Evolutionary conservation across 1,139 yeast genomes (phyloP).

Genomic region (Nakaseomyces sp.): DNA sequence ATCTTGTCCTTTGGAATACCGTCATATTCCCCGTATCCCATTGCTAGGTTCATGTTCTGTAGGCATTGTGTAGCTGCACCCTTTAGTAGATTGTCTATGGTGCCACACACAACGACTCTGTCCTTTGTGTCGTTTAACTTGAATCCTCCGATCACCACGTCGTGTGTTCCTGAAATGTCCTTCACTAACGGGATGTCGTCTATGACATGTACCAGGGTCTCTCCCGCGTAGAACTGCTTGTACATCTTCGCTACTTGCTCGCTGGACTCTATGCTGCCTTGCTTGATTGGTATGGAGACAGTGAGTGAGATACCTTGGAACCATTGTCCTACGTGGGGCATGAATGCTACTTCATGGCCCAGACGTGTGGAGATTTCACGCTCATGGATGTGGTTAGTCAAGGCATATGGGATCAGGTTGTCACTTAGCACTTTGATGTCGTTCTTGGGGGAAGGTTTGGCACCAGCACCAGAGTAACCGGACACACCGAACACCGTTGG

Average conservation of each 20-base stretch:
- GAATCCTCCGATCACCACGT: conserved; percentile 90
- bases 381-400: conserved; percentile 96
- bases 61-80: conserved; percentile 99
- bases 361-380: conserved; percentile 77
- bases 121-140: conserved; percentile 83
- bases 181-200: conserved; percentile 60
- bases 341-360: conserved; percentile 73
- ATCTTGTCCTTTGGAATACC: conserved; percentile 63
- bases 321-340: conserved; percentile 98
- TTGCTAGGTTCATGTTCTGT: conserved; percentile 84
- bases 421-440: conserved; percentile 64
- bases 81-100: conserved; percentile 88
- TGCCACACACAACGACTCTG: conserved; percentile 88
- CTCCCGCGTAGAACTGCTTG: conserved; percentile 84
- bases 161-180: conserved; percentile 89
- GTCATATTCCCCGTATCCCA: conserved; percentile 87
- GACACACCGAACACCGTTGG: conserved; percentile 92
- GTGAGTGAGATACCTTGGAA: conserved; percentile 96
- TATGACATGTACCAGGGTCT: conserved; percentile 74
- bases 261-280: conserved; percentile 53
- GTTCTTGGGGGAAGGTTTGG: conserved; percentile 95
- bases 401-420: conserved; percentile 87
- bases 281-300: conserved; percentile 76
- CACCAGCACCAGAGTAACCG: conserved; percentile 98
- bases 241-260: conserved; percentile 78